Evolutionary conservation across 2,329 filamentous ascomycete species (phyloP).

Genomic region (Sphaerulina populicola): DNA sequence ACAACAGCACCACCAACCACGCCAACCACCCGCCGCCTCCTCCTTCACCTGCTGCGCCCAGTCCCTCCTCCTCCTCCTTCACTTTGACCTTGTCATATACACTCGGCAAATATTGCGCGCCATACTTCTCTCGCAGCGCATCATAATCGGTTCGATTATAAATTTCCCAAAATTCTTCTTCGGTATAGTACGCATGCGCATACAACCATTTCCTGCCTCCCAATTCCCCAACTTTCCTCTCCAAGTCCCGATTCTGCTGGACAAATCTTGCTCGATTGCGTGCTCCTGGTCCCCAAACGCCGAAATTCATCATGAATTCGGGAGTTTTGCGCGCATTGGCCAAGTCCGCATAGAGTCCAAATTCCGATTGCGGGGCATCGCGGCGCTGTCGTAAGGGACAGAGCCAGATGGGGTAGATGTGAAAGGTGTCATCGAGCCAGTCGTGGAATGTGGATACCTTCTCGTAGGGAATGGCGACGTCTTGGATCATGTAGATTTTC

Average conservation of each 20-base stretch:
- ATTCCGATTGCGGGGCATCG: constrained; percentile 1
- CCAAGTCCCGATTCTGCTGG: constrained; percentile 60
- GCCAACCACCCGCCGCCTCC: neutral
- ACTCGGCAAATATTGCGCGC: constrained; percentile 53
- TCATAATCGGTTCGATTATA: constrained; percentile 57
- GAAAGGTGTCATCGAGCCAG: constrained; percentile 43
- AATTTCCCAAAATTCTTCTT: constrained; percentile 59
- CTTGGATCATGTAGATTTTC: constrained; percentile 53
- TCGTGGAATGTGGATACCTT: constrained; percentile 46
- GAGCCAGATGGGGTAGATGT: constrained; percentile 52
- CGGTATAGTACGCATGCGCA: constrained; percentile 74
- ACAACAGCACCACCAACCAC: constrained; percentile 14
- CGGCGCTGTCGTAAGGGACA: constrained; percentile 38
- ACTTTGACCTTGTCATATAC: constrained; percentile 65
- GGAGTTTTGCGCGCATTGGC: constrained; percentile 9
- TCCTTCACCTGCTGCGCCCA: too few relatives aligned
- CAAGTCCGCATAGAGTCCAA: constrained; percentile 2
- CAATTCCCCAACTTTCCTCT: constrained; percentile 58
- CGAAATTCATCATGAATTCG: constrained; percentile 47
- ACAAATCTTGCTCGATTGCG: constrained; percentile 51
- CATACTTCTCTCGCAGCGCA: constrained; percentile 53
- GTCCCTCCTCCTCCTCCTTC: constrained; percentile 6
- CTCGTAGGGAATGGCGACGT: constrained; percentile 51
- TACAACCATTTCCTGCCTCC: constrained; percentile 82
- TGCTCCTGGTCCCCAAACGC: constrained; percentile 74